Evolutionary conservation across 805 yeast genomes (phyloP), one percentile per base, ranked within the genome.

Genomic region (Pichia eremophila): DNA sequence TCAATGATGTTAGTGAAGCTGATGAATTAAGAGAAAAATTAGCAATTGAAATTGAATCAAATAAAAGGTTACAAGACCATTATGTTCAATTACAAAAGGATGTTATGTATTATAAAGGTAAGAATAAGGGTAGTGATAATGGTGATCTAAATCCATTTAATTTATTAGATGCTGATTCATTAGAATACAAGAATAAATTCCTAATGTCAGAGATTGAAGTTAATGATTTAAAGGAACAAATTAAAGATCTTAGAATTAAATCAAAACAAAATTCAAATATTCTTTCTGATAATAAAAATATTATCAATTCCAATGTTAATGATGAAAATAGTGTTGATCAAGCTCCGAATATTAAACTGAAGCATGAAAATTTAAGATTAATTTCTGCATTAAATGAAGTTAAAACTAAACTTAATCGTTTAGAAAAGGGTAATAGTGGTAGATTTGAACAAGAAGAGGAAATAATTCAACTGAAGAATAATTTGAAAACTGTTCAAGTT

Each of bases 401-500:
- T 6, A 65, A 61, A 47, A 64, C 70, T 0, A 64, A 60, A 46
- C 44, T 66, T 27, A 59, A 57, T 39, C 57, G 71, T 40, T 41
- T 62, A 22, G 67, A 63, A 40, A 32, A 51, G 18, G 53, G 51
- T 15, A 60, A 56, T 43, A 56, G 57, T 40, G 53, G 58, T 19
- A 56, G 57, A 11, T 59, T 61, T 46, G 57, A 58, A n/a, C 66
- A 64, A 38, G 66, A 63, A 48, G 70, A 65, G 19, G 61, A 67
- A 40, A 43, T 62, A 54, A 70, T 53, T 3, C 77, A 77, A 50
- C 58, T 82, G 41, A 77, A 75, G 52, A 71, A 81, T 18, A 79
- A 76, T 47, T 63, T 84, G 25, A 80, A 81, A 41, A 73, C 81
- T 2, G 63, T 83, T 15, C 71, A 69, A 38, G 60, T 70, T n/a